Evolutionary conservation across 371 early-diverging fungal genomes (phyloP), one percentile per base, ranked within the genome.

Genomic region (Nosema muscidifuracis): DNA sequence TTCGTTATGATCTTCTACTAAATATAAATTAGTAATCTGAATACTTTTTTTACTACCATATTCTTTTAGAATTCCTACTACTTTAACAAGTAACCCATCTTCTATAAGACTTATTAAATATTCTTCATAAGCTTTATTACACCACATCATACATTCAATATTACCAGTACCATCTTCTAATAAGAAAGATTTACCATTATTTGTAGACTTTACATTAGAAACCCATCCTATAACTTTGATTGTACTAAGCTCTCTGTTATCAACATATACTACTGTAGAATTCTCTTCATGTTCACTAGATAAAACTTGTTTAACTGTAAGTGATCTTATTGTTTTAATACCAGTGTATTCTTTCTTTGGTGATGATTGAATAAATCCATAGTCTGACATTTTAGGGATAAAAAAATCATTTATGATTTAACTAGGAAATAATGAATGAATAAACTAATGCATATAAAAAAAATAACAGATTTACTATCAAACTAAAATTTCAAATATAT

Each of bases 111-210:
- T 66, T 20, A 16, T 24, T 4, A 38, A 12, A 1, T 64, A 34
- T 34, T 78, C 76, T 18, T 77, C 76, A 33, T 60, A 64, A 2
- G 64, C 13, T 56, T 47, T 55, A 50, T 65, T 73, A 15, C 71
- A 55, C 81, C 81, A 81, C 40, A 76, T 65, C 10, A 70, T 65
- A 42, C 78, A 77, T 10, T 73, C 65, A 13, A 74, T 63, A 0
- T 30, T 31, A 15, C 68, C 73, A 38, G 78, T 81, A 0, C 65
- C 67, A 38, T 81, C 81, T 36, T 75, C 67, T 34, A 81, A 24
- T 10, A 38, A 38, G 64, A 81, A 78, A 47, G 50, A 33, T 12
- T 66, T 67, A 16, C 81, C 81, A 18, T 53, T 74, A 13, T 33
- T 58, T 15, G 63, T 65, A 1, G 18, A 26, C 20, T 67, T 75